Evolutionary conservation across 306 rosid species (phyloP).

Genomic region (Cyclanthera cordifolia): DNA sequence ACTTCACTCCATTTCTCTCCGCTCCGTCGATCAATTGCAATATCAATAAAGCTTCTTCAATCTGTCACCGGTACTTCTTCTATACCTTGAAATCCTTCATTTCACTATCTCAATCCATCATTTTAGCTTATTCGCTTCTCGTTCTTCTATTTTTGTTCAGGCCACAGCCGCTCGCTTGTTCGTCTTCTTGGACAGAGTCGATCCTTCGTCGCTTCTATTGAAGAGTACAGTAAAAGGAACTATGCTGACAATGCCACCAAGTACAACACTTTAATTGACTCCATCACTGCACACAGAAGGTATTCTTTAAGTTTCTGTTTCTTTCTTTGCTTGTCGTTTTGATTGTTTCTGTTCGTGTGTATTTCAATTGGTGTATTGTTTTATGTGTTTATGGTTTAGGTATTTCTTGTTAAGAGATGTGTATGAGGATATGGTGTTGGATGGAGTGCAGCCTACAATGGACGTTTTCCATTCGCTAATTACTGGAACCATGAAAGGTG

Average conservation of each 20-base stretch:
- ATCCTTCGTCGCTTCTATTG: slow-evolving; percentile 35
- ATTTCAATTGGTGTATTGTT: neutral
- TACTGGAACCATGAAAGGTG: slow-evolving; percentile 65
- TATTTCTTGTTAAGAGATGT: slow-evolving; percentile 57
- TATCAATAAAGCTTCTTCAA: slow-evolving; percentile 47
- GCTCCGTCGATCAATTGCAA: neutral
- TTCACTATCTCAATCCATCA: neutral
- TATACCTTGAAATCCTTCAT: neutral
- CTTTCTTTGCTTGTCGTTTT: too few species aligned
- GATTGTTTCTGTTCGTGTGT: neutral
- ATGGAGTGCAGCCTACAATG: slow-evolving; percentile 77
- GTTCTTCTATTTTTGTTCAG: slow-evolving; percentile 21
- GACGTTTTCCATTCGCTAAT: slow-evolving; percentile 69
- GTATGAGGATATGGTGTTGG: slow-evolving; percentile 83
- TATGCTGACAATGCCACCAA: slow-evolving; percentile 67
- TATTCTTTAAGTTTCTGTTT: too few species aligned
- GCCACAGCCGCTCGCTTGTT: slow-evolving; percentile 29
- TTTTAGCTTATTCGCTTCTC: neutral
- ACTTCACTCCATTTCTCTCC: slow-evolving; percentile 3
- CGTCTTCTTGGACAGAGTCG: slow-evolving; percentile 43
- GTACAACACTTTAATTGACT: slow-evolving; percentile 64
- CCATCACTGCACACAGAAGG: slow-evolving; percentile 58
- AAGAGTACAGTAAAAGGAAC: slow-evolving; percentile 51
- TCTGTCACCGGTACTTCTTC: slow-evolving; percentile 32
- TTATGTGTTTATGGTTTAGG: slow-evolving; percentile 27